Evolutionary conservation across 352 stramenopile genomes (phyloP).

Genomic region (Pythium grandisporangium): DNA sequence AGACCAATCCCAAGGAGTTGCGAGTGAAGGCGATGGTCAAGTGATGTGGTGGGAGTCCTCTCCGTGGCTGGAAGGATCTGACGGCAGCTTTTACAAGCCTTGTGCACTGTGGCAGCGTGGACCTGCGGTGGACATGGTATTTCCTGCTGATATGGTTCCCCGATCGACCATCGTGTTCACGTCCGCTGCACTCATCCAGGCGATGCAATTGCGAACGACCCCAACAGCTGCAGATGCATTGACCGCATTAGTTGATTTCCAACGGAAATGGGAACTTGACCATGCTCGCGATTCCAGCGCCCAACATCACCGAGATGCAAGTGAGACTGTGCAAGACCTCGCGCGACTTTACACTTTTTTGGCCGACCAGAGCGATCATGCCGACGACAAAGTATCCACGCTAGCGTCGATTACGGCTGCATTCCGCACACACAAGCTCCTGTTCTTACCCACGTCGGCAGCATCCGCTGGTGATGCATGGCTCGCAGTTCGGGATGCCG

Average conservation of each 20-base stretch:
- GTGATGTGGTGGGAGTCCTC: slow-evolving; percentile 9
- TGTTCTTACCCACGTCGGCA: no score
- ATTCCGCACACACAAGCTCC: slow-evolving; percentile 3
- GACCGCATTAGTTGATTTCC: no score
- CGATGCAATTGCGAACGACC: slow-evolving; percentile 23
- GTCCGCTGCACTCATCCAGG: slow-evolving; percentile 17
- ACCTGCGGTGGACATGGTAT: slow-evolving; percentile 21
- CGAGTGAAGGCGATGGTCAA: neutral
- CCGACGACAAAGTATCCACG: slow-evolving; percentile 1
- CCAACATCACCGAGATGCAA: no score
- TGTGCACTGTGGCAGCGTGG: slow-evolving; percentile 37
- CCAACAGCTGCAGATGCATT: slow-evolving; percentile 33
- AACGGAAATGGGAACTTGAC: no score
- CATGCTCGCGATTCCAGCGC: no score
- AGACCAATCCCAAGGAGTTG: no score
- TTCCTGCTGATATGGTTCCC: slow-evolving; percentile 34
- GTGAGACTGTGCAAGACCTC: no score
- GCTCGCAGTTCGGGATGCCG: no score
- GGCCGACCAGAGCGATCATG: slow-evolving; percentile 7
- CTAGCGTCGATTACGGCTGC: slow-evolving; percentile 4
- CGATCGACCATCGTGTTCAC: slow-evolving; percentile 12
- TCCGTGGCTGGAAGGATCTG: slow-evolving; percentile 6
- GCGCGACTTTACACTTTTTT: slow-evolving; percentile 11
- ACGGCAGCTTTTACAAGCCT: slow-evolving; percentile 7
- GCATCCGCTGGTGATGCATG: no score